A percentile compares a stretch with the other conserved stretches of the same genome.
Evolutionary conservation across 2,329 filamentous ascomycete genomes (phyloP).

Genomic region (Dryadomyces quercivorus): DNA sequence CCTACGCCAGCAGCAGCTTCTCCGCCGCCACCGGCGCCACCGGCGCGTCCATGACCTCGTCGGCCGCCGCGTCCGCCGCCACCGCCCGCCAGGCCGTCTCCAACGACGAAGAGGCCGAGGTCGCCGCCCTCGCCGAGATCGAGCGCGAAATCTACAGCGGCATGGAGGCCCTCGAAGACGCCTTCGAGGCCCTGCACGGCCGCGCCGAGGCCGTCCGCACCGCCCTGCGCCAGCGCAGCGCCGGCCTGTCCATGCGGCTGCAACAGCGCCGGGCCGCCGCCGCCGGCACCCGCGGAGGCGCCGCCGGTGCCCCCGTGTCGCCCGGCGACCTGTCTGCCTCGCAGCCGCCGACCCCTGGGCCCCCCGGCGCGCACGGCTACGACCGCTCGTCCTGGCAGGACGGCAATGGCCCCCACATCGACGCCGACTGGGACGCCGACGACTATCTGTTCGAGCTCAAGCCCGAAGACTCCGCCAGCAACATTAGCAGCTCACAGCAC

Average conservation of each 20-base stretch:
- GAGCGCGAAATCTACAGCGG: slow-evolving; percentile 87
- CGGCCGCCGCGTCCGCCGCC: slow-evolving; percentile 31
- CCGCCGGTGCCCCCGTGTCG: slow-evolving; percentile 27
- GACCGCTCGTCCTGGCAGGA: too few species aligned
- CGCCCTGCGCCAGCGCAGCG: slow-evolving; percentile 67
- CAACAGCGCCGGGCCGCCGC: slow-evolving; percentile 35
- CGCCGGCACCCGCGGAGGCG: slow-evolving; percentile 35
- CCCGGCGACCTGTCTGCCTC: not conserved
- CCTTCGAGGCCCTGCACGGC: slow-evolving; percentile 81
- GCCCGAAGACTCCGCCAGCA: slow-evolving; percentile 71
- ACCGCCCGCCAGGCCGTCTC: slow-evolving; percentile 56
- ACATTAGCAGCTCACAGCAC: slow-evolving; percentile 60
- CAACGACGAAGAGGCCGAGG: slow-evolving; percentile 87
- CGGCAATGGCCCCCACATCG: not conserved
- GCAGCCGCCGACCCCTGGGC: slow-evolving; percentile 1
- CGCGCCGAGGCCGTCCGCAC: slow-evolving; percentile 72
- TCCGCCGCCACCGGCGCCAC: slow-evolving; percentile 25
- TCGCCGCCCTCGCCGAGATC: slow-evolving; percentile 78
- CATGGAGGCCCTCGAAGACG: slow-evolving; percentile 91
- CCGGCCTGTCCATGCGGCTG: slow-evolving; percentile 57
- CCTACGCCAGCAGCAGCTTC: not conserved
- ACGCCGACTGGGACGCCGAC: slow-evolving; percentile 44
- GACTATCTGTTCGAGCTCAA: slow-evolving; percentile 49
- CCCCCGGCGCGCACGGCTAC: slow-evolving; percentile 10
- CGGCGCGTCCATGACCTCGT: slow-evolving; percentile 28